Evolutionary conservation across 768 basidiomycete species (phyloP), one percentile per base, ranked within the genome.

Genomic region (Boletus rubescentipes): DNA sequence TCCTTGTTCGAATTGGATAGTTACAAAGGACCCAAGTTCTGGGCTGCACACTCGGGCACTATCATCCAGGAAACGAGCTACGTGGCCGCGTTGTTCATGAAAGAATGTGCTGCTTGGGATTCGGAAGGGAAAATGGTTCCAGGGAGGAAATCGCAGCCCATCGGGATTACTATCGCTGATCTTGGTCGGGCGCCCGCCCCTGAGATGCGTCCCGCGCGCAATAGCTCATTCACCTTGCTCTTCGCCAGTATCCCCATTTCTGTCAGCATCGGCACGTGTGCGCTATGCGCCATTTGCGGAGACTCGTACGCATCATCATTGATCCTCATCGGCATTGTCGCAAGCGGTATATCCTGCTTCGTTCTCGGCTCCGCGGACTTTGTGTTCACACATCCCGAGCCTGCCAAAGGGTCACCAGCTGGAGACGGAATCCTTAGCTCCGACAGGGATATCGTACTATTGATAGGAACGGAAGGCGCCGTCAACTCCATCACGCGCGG

Each of bases 1-100:
- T 14, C 42, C 1, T n/a, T 66, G 7, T 51, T 71, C 8, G 62
- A 58, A 10, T 18, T 58, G 20, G 61, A 53, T 34, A 26, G 54
- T 9, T 20, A 2, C 45, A 36, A 34, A 7, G 45, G 45, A 21
- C 45, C 30, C 41, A 16, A 29, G 26, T 42, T 42, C 41, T 15
- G 26, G 3, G 40, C 21, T 42, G 41, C 26, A 1, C 23, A 42
- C 21, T 42, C 41, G 16, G 41, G 41, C 4, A 42, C 41, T 42
- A 16, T 29, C 23, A 29, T 29, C 1, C 3, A 42, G 26, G 41
- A 42, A 8, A 42, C 41, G 18, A 23, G 23, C 36, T 29, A 23
- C 41, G 10, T 42, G 21, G 41, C 41, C 15, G 15, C 21, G 8
- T 23, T 42, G 8, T 42, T 42, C 41, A 16, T 26, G 41, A 14